Evolutionary conservation across 257 asterid species (phyloP).

Genomic region (Forsythia viridissima): DNA sequence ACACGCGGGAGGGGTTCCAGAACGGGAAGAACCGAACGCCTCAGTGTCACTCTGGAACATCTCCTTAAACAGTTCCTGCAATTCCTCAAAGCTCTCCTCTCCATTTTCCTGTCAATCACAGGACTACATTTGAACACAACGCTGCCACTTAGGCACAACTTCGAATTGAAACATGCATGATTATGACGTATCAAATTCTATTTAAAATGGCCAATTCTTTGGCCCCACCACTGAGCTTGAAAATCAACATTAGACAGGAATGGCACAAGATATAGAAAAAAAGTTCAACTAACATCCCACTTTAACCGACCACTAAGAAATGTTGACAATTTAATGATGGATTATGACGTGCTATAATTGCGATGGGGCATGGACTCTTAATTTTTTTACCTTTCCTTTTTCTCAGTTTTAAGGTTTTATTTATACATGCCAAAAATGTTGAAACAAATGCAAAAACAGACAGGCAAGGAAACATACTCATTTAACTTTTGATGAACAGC

Average conservation of each 20-base stretch:
- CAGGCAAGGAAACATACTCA: not conserved
- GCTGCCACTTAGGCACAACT: constrained; percentile 23
- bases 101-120: constrained; percentile 54
- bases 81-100: constrained; percentile 60
- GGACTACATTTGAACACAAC: constrained; percentile 34
- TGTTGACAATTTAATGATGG: not conserved
- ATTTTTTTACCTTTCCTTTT: not conserved
- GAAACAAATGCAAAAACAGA: not conserved
- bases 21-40: constrained; percentile 31
- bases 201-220: not conserved
- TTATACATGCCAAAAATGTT: not conserved
- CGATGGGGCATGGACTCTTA: not conserved
- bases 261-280: not conserved
- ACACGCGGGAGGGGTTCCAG: constrained; percentile 35
- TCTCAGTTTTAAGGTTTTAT: not conserved
- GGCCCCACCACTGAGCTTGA: not conserved
- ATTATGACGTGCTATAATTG: not conserved
- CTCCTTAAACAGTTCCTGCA: constrained; percentile 68
- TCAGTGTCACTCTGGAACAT: constrained; percentile 56
- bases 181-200: not conserved
- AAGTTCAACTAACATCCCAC: not conserved
- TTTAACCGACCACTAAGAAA: not conserved
- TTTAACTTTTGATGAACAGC: not conserved
- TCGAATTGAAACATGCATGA: not conserved
- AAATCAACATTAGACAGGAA: not conserved